phyloP scores from a whole-genome alignment of 2,329 filamentous ascomycete species.

The Aspergillus awamori region DNA sequence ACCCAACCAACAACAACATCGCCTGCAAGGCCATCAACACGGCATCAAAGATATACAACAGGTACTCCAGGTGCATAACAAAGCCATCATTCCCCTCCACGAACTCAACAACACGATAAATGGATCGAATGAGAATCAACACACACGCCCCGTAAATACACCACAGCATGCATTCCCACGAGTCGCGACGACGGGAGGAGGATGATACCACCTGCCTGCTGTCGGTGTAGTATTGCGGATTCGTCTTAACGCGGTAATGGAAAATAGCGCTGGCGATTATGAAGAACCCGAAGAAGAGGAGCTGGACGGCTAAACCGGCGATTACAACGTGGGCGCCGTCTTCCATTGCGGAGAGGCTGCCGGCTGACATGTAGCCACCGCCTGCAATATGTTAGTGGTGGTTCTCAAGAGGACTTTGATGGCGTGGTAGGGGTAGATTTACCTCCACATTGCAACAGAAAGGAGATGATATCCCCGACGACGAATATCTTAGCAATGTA shows the following conservation, averaged over 20 bases:
- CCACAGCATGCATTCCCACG: conserved; percentile 23
- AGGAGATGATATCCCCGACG: conserved; percentile 33
- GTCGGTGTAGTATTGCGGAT: too few species aligned
- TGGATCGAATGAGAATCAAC: conserved; percentile 35
- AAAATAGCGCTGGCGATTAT: conserved; percentile 54
- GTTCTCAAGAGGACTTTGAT: neutral
- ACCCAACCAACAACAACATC: neutral
- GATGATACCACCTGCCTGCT: too few species aligned
- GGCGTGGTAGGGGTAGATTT: neutral
- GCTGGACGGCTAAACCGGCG: conserved; percentile 60
- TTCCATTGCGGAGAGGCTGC: conserved; percentile 19
- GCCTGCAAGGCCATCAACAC: conserved; percentile 29
- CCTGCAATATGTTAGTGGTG: conserved; percentile 19
- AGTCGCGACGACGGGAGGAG: neutral
- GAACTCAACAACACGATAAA: conserved; percentile 40
- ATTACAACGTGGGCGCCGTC: conserved; percentile 51
- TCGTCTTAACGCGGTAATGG: conserved; percentile 47
- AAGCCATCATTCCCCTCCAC: conserved; percentile 34
- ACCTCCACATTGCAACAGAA: conserved; percentile 34
- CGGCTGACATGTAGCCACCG: conserved; percentile 33
- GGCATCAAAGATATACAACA: conserved; percentile 39
- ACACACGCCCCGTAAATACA: conserved; percentile 29
- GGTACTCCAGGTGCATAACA: conserved; percentile 34
- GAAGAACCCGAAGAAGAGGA: conserved; percentile 62
- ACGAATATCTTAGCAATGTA: conserved; percentile 38